Evolutionary conservation across 805 yeast species (phyloP), one percentile per base, ranked within the genome.

Genomic region (Candida namnaoensis): DNA sequence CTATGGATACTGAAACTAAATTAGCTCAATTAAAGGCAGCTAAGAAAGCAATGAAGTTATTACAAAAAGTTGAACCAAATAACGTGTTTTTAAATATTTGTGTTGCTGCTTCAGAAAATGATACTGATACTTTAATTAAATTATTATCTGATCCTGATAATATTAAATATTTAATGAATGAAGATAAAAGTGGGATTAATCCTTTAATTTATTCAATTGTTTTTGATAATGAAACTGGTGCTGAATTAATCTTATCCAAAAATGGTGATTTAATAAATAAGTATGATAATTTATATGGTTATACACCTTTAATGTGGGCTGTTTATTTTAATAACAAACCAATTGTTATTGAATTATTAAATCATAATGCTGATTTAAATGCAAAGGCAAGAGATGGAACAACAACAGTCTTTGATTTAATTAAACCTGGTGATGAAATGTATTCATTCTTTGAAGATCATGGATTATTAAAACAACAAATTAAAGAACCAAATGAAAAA

Each of bases 221-320:
- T 34, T 80, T 75, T 48, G 67, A 73, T 44, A 66, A 78, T 33
- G 51, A 59, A 9, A 67, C 63, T 7, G 64, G 74, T 36, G 72
- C 72, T 2, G 82, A 80, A 36, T 53, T 78, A 1, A 55, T 80
- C 19, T 49, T 66, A 23, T 40, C 47, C 5, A 58, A 61, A 25
- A 63, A 68, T 36, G 52, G 58, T 12, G 74, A 66, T 6, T 77
- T 76, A 49, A 68, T 75, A 7, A 79, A 80, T 50, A 49, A 63
- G 33, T 52, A 59, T 8, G 90, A 82, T 49, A 61, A 68, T 2
- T 42, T 75, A 23, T 56, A 74, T 24, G 68, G 74, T 3, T 79
- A 76, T 58, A 73, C 87, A 0, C 87, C 96, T 10, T 59, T 85
- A 37, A 86, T 85, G 93, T 87, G 95, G 95, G 90, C 95, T 1